Evolutionary conservation across 2,329 filamentous ascomycete species (phyloP).

Genomic region (Triangularia setosa): DNA sequence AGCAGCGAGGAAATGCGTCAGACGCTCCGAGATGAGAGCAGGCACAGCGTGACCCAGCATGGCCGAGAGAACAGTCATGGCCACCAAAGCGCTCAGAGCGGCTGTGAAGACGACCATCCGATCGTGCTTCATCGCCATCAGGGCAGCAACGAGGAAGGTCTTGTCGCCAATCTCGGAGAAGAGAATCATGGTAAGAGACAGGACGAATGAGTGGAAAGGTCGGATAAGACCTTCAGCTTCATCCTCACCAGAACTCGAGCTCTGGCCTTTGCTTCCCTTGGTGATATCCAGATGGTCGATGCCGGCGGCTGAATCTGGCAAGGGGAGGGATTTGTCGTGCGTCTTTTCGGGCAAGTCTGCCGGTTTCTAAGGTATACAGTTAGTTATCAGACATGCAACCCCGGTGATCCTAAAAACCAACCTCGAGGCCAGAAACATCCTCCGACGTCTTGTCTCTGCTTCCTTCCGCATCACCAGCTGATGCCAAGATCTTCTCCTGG

Average conservation of each 20-base stretch:
- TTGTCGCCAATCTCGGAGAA: constrained; percentile 98
- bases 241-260: constrained; percentile 36
- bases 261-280: constrained; percentile 36
- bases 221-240: constrained; percentile 63
- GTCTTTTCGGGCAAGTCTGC: constrained; percentile 74
- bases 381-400: neutral
- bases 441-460: constrained; percentile 37
- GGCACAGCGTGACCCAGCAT: constrained; percentile 90
- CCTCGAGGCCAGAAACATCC: constrained; percentile 53
- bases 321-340: constrained; percentile 67
- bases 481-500: constrained; percentile 59
- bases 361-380: constrained; percentile 62
- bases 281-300: constrained; percentile 59
- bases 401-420: constrained; percentile 33
- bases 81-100: constrained; percentile 83
- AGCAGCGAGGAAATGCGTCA: constrained; percentile 84
- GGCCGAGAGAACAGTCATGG: constrained; percentile 94
- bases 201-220: constrained; percentile 80
- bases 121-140: constrained; percentile 99
- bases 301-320: constrained; percentile 60
- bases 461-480: constrained; percentile 34
- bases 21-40: constrained; percentile 79
- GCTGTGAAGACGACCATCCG: constrained; percentile 90
- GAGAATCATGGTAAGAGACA: constrained; percentile 95
- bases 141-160: constrained; percentile 91